Evolutionary conservation across 2,329 filamentous ascomycete genomes (phyloP), one percentile per base, ranked within the genome.

Genomic region (Cordyceps farinosa): DNA sequence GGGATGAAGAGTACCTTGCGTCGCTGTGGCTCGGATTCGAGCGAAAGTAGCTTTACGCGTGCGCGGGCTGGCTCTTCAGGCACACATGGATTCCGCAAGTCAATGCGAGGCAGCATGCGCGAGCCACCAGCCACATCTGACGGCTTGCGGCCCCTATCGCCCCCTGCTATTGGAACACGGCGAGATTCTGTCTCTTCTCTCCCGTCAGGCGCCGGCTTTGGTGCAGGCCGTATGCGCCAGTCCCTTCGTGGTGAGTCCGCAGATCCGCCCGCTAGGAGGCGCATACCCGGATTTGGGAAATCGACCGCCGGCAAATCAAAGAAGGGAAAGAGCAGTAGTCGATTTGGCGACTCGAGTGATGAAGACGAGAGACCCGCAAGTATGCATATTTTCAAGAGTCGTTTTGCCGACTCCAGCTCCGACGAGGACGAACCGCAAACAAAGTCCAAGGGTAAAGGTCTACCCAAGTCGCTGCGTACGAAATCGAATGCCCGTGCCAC

Each of bases 1-100:
- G 62, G 66, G 32, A 64, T 69, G 40, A 73, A 72, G 50, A 70
- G 79, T 13, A 68, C 70, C 5, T 74, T 86, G 9, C 77, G 78
- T 63, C 82, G 87, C 2, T 82, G 79, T 10, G 80, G 78, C 22
- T 90, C 88, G 0, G 86, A 87, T 67, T 87, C 84, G 34, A 91
- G 89, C 69, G 88, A 91, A 51, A 96, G 90, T 76, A 96, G 91
- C 72, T 97, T 97, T 78, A 89, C 85, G 70, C 88, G 91, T 34
- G 76, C 79, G 50, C 83, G 84, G 65, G 77, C 82, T 44, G 72
- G 77, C 58, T 72, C 74, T 6, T 75, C 76, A 47, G 75, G 80
- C 50, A 80, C 81, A 0, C 83, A 86, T 60, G 82, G 79, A 1
- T 91, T 96, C 80, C 87, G 88, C 63, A 83, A 81, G 58, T 91